These are phyloP conservation scores for Nakaseomyces bracarensis DNA, from an alignment of 1,139 yeast genomes.

Conservation along the genomic window DNA sequence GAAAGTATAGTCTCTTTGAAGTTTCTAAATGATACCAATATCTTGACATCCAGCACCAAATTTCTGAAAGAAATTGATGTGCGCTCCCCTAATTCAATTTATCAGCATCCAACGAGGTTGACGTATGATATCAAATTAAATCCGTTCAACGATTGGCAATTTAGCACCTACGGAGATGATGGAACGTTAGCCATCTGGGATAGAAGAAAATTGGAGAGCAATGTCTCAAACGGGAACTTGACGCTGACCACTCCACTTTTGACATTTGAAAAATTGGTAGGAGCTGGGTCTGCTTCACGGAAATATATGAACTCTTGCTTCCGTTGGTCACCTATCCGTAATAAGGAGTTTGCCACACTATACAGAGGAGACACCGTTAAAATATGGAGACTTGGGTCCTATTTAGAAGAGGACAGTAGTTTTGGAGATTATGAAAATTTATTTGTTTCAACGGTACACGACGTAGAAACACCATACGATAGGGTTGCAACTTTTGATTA, in stretches of 20 bases:
- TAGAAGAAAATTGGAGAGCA: conserved; percentile 48
- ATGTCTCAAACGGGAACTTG: conserved; percentile 21
- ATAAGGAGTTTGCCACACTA: conserved; percentile 71
- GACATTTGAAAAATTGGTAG: conserved; percentile 57
- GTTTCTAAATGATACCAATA: conserved; percentile 54
- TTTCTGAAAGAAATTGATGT: conserved; percentile 71
- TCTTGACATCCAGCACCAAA: conserved; percentile 73
- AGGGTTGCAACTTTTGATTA: conserved; percentile 82
- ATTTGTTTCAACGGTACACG: conserved; percentile 71
- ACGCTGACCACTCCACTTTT: conserved; percentile 46
- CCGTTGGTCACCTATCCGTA: conserved; percentile 58
- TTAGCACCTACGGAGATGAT: conserved; percentile 73
- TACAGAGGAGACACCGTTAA: conserved; percentile 72
- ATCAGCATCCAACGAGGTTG: conserved; percentile 69
- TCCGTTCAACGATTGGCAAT: conserved; percentile 54
- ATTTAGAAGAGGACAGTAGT: conserved; percentile 11
- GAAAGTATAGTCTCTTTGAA: conserved; percentile 65
- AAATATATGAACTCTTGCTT: conserved; percentile 58
- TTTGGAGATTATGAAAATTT: conserved; percentile 39
- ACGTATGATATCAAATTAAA: conserved; percentile 63
- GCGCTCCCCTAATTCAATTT: conserved; percentile 58
- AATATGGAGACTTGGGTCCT: conserved; percentile 70
- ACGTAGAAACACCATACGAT: conserved; percentile 68
- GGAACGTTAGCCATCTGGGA: conserved; percentile 88
- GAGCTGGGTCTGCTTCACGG: conserved; percentile 46